Conservation (phyloP, 441 rosid species). For the Adansonia rubrostipa region DNA sequence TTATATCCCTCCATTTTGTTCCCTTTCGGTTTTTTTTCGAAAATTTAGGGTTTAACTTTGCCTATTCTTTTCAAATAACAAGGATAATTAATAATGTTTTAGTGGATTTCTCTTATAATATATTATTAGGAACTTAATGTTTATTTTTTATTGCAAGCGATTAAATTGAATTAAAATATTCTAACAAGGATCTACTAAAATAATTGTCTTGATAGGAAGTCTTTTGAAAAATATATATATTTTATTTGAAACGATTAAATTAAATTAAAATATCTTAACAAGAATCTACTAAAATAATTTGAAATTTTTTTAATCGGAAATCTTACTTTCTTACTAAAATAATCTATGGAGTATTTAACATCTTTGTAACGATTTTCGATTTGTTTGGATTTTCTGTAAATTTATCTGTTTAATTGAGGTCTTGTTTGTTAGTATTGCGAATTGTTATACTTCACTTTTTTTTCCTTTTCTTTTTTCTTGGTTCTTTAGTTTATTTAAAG, state of each 20-base stretch:
- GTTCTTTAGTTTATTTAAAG: not conserved
- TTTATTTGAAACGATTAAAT: too few relatives aligned
- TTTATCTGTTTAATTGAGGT: not conserved
- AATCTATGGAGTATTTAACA: not conserved
- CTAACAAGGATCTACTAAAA: not conserved
- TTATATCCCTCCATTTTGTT: not conserved
- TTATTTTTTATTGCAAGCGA: not conserved
- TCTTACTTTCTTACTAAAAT: not conserved
- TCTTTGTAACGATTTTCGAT: not conserved
- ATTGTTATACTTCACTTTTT: too few relatives aligned
- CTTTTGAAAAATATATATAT: not conserved
- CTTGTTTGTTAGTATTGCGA: not conserved
- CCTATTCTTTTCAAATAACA: not conserved
- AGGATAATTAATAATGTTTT: not conserved
- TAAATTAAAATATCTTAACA: too few relatives aligned
- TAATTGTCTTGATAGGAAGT: not conserved
- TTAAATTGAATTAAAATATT: too few relatives aligned
- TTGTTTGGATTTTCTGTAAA: not conserved
- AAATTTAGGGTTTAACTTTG: not conserved
- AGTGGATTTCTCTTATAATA: not conserved
- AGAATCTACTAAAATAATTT: too few relatives aligned
- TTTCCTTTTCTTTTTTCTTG: too few relatives aligned
- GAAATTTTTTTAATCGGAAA: not conserved
- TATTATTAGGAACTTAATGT: not conserved
- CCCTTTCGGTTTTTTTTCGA: not conserved